A percentile compares a stretch with the other conserved stretches of the same genome.
Evolutionary conservation across 2,329 filamentous ascomycete genomes (phyloP).

Genomic region (Diplodia scrobiculata): DNA sequence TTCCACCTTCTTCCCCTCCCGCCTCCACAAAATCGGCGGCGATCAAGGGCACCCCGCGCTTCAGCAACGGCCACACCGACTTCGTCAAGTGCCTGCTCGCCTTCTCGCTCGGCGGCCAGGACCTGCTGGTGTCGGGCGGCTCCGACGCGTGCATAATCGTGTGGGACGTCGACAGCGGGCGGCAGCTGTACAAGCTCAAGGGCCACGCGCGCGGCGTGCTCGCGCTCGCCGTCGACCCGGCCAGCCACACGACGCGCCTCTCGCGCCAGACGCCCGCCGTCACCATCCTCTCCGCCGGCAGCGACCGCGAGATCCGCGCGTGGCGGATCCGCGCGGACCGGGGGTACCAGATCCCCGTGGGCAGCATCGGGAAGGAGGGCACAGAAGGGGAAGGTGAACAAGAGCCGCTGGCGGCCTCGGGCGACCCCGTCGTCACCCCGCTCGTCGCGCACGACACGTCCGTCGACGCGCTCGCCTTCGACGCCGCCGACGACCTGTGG

Average conservation of each 20-base stretch:
- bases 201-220: conserved; percentile 79
- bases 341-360: conserved; percentile 39
- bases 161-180: conserved; percentile 72
- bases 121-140: conserved; percentile 54
- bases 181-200: conserved; percentile 73
- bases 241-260: conserved; percentile 45
- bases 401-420: conserved; percentile 33
- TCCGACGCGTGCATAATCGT: conserved; percentile 62
- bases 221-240: conserved; percentile 73
- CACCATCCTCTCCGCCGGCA: conserved; percentile 73
- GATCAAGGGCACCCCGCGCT: conserved; percentile 50
- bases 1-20: not conserved
- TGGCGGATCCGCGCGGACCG: conserved; percentile 65
- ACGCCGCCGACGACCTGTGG: conserved; percentile 76
- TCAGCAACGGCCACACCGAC: conserved; percentile 69
- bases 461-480: conserved; percentile 78
- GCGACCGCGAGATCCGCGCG: conserved; percentile 64
- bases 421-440: conserved; percentile 48
- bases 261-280: conserved; percentile 42
- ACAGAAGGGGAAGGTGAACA: conserved; percentile 38
- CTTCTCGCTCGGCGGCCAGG: conserved; percentile 61
- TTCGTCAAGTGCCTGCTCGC: conserved; percentile 83
- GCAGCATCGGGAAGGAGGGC: conserved; percentile 3
- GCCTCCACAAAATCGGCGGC: conserved; percentile 40
- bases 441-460: conserved; percentile 87